Evolutionary conservation across 164 flowering plant genomes (phyloP).

Genomic region (Vitis rotundifolia): DNA sequence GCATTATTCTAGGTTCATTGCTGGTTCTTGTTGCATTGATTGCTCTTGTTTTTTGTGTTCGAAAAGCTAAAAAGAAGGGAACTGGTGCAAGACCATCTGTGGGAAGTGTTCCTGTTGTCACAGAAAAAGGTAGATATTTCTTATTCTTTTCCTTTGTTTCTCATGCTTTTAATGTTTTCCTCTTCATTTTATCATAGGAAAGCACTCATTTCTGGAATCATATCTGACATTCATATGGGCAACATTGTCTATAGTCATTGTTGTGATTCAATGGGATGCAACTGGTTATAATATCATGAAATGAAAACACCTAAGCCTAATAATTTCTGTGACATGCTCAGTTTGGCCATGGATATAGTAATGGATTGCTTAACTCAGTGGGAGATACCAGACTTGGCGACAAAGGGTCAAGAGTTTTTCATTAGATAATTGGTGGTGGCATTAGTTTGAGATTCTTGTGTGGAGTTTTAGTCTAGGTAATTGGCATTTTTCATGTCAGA

Average conservation of each 20-base stretch:
- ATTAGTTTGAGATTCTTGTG: too few relatives aligned
- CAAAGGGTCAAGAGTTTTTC: too few relatives aligned
- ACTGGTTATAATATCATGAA: background rate
- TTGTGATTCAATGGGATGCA: background rate
- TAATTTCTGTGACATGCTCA: too few relatives aligned
- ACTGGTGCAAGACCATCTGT: slow-evolving; percentile 38
- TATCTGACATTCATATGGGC: background rate
- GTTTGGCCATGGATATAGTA: too few relatives aligned
- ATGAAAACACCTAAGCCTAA: too few relatives aligned
- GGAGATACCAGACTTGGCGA: too few relatives aligned
- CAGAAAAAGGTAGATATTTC: slow-evolving; percentile 41
- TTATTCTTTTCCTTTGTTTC: background rate
- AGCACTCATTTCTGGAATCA: background rate
- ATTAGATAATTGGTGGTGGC: too few relatives aligned
- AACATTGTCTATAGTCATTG: background rate
- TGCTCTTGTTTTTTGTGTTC: slow-evolving; percentile 55
- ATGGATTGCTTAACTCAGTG: too few relatives aligned
- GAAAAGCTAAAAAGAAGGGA: slow-evolving; percentile 48
- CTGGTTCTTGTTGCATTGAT: slow-evolving; percentile 37
- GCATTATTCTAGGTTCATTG: slow-evolving; percentile 60
- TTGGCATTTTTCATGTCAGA: too few relatives aligned
- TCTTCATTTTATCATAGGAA: background rate
- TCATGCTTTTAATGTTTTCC: too few relatives aligned
- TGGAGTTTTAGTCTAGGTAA: too few relatives aligned
- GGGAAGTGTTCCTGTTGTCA: slow-evolving; percentile 42